Evolutionary conservation across 1,139 yeast species (phyloP).

Genomic region (Yamadazyma songkhlaensis): DNA sequence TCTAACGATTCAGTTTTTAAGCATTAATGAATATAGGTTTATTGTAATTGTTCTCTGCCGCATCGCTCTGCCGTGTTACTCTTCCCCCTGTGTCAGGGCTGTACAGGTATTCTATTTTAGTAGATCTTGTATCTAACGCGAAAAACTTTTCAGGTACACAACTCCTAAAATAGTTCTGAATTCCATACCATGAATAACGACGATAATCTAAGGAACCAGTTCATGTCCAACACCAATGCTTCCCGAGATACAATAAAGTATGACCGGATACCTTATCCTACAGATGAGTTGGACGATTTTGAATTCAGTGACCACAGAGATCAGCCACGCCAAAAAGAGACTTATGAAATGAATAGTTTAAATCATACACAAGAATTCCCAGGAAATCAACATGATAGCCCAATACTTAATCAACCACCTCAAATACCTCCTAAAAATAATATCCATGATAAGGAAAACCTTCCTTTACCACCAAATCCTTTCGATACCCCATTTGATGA

Average conservation of each 20-base stretch:
- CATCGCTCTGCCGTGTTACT: too few species aligned
- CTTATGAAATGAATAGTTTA: slow-evolving; percentile 12
- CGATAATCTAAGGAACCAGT: slow-evolving; percentile 13
- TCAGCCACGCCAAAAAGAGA: slow-evolving; percentile 2
- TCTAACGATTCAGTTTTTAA: slow-evolving; percentile 77
- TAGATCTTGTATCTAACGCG: not conserved
- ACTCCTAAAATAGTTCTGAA: not conserved
- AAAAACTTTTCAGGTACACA: slow-evolving; percentile 5
- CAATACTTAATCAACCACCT: too few species aligned
- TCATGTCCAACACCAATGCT: slow-evolving; percentile 15
- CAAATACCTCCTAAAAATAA: too few species aligned
- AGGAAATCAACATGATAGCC: too few species aligned
- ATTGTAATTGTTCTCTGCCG: too few species aligned
- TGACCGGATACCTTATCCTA: slow-evolving; percentile 2
- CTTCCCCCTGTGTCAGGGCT: not conserved
- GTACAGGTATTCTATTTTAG: too few species aligned
- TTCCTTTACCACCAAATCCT: slow-evolving; percentile 4
- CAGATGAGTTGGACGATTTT: slow-evolving; percentile 13
- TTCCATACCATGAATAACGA: slow-evolving; percentile 5
- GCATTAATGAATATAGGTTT: slow-evolving; percentile 6
- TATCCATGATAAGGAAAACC: not conserved
- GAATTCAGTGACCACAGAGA: slow-evolving; percentile 5
- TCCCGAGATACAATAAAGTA: slow-evolving; percentile 9
- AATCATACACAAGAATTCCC: slow-evolving; percentile 10
- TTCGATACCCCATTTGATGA: slow-evolving; percentile 13